Evolutionary conservation across 2,329 filamentous ascomycete genomes (phyloP), one percentile per base, ranked within the genome.

Genomic region (Ciborinia camelliae): DNA sequence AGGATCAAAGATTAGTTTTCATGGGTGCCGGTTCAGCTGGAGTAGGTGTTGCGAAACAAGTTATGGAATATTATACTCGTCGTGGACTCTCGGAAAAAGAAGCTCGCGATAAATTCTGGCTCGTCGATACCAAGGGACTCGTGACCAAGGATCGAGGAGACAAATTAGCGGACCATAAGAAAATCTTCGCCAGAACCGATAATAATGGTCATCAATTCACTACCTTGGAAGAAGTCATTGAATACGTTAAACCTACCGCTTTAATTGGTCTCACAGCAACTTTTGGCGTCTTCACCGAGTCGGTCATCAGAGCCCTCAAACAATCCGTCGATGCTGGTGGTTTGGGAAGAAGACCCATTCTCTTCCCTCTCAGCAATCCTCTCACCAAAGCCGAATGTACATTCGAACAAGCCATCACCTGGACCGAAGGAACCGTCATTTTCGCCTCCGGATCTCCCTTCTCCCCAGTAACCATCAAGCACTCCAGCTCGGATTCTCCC

Each of bases 401-500:
- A 20, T 98, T 96, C 74, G 93, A 97, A 82, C 90, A 95, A 47
- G 95, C 95, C 20, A 85, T 98, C 74, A 85, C 87, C 73, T 88
- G 94, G 87, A 98, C 94, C 14, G 90, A 98, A 66, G 94, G 94
- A 67, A 91, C 88, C 63, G 92, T 88, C 73, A 87, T 99, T 76
- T 99, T 99, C 75, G 95, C 95, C 59, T 97, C 92, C 7, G 95
- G 95, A 68, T 97, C 92, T 57, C 95, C 95, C 18, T 98, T 98
- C 85, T 84, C 87, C 30, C 83, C 88, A 2, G 84, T 91, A 75
- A 86, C 84, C 62, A 83, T 86, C 74, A 89, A 89, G 79, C 81
- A 80, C 32, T 79, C 81, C 39, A n/a, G n/a, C n/a, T n/a, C n/a
- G n/a, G 85, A 86, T 50, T 81, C 84, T 66, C 9, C 58, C 10